These are phyloP conservation scores for Logfia minima DNA, from an alignment of 129 eudicot genomes.

Conservation along the genomic window DNA sequence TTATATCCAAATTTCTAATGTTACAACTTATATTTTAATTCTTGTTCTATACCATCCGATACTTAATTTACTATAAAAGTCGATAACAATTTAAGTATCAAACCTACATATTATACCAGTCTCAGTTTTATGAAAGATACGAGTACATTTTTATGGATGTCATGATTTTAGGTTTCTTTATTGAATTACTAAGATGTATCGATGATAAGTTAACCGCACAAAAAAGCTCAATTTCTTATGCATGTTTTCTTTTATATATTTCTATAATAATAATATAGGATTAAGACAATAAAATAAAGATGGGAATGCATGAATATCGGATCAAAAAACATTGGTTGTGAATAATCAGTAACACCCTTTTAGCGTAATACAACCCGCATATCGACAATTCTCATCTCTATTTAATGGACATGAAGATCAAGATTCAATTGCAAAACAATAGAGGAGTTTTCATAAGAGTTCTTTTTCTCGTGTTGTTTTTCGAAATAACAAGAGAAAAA, in stretches of 20 bases:
- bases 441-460: conserved; percentile 14
- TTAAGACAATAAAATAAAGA: not conserved
- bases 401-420: conserved; percentile 6
- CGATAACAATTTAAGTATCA: too few relatives aligned
- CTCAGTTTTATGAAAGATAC: too few relatives aligned
- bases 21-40: too few relatives aligned
- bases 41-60: too few relatives aligned
- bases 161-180: too few relatives aligned
- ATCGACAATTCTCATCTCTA: conserved; percentile 1
- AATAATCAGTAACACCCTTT: not conserved
- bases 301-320: conserved; percentile 37
- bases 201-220: not conserved
- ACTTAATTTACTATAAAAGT: too few relatives aligned
- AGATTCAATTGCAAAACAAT: conserved; percentile 13
- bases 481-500: conserved; percentile 24
- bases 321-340: not conserved
- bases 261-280: conserved; percentile 4
- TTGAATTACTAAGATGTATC: too few relatives aligned
- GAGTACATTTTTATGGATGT: too few relatives aligned
- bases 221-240: not conserved
- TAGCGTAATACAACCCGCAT: conserved; percentile 34
- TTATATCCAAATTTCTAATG: too few relatives aligned
- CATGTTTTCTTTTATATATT: not conserved
- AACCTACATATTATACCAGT: too few relatives aligned
- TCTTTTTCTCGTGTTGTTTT: conserved; percentile 24